phyloP scores from a whole-genome alignment of 2,329 filamentous ascomycete species.

The Emmonsiellopsis sp. region DNA sequence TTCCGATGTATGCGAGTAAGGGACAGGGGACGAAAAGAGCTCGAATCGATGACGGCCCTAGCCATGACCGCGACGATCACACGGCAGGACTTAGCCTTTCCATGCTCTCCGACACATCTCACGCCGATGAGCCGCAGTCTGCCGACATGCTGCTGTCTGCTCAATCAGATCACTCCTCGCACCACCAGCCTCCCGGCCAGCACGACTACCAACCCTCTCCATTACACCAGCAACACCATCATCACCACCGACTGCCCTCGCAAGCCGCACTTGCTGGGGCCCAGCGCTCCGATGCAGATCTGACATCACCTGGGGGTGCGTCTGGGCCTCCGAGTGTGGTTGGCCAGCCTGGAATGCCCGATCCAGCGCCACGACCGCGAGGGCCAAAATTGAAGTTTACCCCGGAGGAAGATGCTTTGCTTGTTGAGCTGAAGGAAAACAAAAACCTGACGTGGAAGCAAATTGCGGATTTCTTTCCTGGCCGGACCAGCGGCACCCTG shows the following conservation, averaged over 20 bases:
- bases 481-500: conserved; percentile 77
- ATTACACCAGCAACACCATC: conserved; percentile 52
- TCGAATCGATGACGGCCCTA: conserved; percentile 23
- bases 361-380: conserved; percentile 68
- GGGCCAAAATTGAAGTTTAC: conserved; percentile 93
- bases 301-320: conserved; percentile 32
- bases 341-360: conserved; percentile 77
- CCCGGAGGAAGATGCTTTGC: conserved; percentile 76
- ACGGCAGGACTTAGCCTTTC: conserved; percentile 24
- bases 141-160: conserved; percentile 28
- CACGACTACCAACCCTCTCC: conserved; percentile 31
- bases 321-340: conserved; percentile 74
- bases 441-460: conserved; percentile 96
- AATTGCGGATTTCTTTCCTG: conserved; percentile 92
- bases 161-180: conserved; percentile 23
- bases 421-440: conserved; percentile 88
- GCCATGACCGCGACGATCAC: conserved; percentile 18
- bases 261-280: conserved; percentile 58
- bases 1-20: conserved; percentile 16
- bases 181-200: conserved; percentile 19
- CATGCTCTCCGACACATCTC: conserved; percentile 23
- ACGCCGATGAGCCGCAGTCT: conserved; percentile 23
- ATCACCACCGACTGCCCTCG: conserved; percentile 73
- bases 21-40: conserved; percentile 27
- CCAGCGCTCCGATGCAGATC: conserved; percentile 52